Base-by-base conservation (phyloP, 148 eudicot species). In the Pharnaceum exiguum region DNA sequence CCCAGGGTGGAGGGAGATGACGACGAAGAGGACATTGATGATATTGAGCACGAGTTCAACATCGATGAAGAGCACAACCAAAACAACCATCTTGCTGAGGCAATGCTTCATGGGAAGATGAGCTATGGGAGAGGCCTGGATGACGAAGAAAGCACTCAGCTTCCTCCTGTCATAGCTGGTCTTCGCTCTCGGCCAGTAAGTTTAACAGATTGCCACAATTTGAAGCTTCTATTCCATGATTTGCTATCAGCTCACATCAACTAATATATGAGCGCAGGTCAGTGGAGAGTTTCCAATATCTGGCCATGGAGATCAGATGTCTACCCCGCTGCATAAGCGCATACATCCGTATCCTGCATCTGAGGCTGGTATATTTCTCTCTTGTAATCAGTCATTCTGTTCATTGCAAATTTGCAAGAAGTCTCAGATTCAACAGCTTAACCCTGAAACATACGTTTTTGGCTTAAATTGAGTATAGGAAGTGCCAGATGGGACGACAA, bases 1-100 rank as follows among this genome's bases (percentile, higher is more conserved):
- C 99, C 96, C 17, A 81, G 99, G 78, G 99, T 88, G 71, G 99
- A 81, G 55, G 99, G 99, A 69, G 99, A 93, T 3, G 99, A 93
- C 0, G 99, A 93, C 47, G 99, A 93, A 71, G 99, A 93, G 65
- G 99, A 85, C 51, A 80, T 82, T 28, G 99, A 93, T 51, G 99
- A 93, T 51, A 85, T 93, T 10, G 99, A 93, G 57, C 77, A 88
- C 4, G 99, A 93, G 65, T 93, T 93, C 77, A 81, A 88, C 58
- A 75, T 88, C 3, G 86, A 91, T 7, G 84, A 84, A 17, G 86
- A 85, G 29, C 65, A 68, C 3, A 83, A 77, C 71, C 85, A 47
- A 55, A 90, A 84, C 82, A 93, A 77, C 8, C 68, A 79, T 10
- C 62, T 93, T 66, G 98, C 80, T 40, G 96, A 93, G 68, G 95